Percentiles rank a stretch among this genome's conserved stretches.
These are phyloP conservation scores for Liriodendron chinense DNA, from an alignment of 164 flowering plant genomes.

Conservation along the genomic window DNA sequence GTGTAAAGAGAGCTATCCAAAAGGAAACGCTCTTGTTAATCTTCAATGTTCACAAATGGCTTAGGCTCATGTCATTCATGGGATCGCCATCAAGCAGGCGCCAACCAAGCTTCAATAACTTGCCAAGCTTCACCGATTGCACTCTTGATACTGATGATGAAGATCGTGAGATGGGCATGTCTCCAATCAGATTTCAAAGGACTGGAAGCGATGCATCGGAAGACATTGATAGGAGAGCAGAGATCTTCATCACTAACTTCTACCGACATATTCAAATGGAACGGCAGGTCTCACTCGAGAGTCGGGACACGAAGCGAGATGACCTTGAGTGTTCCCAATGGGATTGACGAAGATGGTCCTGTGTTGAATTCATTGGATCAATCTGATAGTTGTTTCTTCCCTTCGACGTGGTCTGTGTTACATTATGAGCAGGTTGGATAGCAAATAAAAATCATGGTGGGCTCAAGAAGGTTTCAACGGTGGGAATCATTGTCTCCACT, in stretches of 20 bases:
- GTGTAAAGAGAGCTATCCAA: conserved; percentile 34
- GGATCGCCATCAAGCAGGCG: conserved; percentile 5
- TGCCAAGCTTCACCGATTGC: conserved; percentile 18
- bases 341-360: neutral
- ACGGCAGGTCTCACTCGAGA: no score
- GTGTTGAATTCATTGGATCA: no score
- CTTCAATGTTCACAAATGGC: conserved; percentile 24
- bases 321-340: conserved; percentile 16
- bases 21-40: conserved; percentile 29
- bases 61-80: conserved; percentile 18
- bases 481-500: no score
- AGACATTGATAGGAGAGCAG: no score
- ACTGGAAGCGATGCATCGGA: conserved; percentile 26
- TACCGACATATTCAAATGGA: no score
- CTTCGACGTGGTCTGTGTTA: no score
- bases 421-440: no score
- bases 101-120: conserved; percentile 32
- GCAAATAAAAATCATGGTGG: no score
- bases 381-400: no score
- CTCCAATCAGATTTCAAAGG: conserved; percentile 22
- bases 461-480: no score
- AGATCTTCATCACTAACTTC: no score
- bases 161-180: neutral
- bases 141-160: conserved; percentile 9
- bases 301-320: conserved; percentile 13